These are phyloP conservation scores for Phialocephala subalpina DNA, from an alignment of 2,329 filamentous ascomycete species.

Conservation along the genomic window DNA sequence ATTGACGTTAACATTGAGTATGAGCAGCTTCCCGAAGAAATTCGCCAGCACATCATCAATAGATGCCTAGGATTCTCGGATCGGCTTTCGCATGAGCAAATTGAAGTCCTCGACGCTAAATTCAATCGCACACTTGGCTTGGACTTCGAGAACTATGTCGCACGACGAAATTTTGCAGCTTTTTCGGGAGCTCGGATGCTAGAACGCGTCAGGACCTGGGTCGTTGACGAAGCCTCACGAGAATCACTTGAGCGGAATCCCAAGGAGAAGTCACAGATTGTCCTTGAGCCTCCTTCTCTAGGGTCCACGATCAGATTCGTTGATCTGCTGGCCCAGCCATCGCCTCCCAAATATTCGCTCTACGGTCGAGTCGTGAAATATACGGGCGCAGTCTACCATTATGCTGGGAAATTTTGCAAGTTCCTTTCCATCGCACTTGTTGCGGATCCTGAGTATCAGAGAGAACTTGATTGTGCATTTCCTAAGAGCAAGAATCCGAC, in stretches of 20 bases:
- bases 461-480: conserved; percentile 51
- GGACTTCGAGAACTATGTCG: conserved; percentile 52
- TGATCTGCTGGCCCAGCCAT: conserved; percentile 18
- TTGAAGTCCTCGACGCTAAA: conserved; percentile 46
- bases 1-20: conserved; percentile 57
- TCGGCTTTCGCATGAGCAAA: conserved; percentile 48
- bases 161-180: conserved; percentile 57
- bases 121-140: conserved; percentile 16
- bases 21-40: conserved; percentile 54
- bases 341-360: conserved; percentile 17
- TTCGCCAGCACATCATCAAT: conserved; percentile 52
- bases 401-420: conserved; percentile 47
- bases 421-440: conserved; percentile 53
- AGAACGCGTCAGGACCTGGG: conserved; percentile 19
- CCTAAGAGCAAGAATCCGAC: conserved; percentile 45
- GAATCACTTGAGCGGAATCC: background rate
- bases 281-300: conserved; percentile 8
- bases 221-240: background rate
- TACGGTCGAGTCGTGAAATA: conserved; percentile 20
- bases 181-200: conserved; percentile 52
- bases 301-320: conserved; percentile 6
- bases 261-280: conserved; percentile 6
- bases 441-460: conserved; percentile 53
- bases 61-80: conserved; percentile 54
- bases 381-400: conserved; percentile 26